Base-by-base conservation (phyloP, 352 stramenopile genomes). In the Globisporangium splendens region DNA sequence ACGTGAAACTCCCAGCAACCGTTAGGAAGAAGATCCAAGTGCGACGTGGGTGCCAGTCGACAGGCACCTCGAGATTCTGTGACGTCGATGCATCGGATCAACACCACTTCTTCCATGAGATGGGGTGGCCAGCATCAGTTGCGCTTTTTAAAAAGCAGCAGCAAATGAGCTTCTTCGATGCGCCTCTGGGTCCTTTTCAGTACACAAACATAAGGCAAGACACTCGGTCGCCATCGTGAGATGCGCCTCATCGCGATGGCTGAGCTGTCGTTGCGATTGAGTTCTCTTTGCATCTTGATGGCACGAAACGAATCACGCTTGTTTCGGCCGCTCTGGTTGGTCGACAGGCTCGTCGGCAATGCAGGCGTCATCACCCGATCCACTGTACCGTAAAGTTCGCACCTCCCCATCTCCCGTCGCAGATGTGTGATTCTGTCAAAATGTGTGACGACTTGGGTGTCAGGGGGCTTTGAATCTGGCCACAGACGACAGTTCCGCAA, bases 281-380 rank as follows among this genome's bases (percentile, higher is more conserved):
- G 21, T 22, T 42, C 52, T 41, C 51, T 22, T 21, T 41, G 38
- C 39, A 57, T 57, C 51, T 57, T 8, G 13, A n/a, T 18, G 17
- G 51, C 51, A 35, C 21, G 38, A 58, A 50, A 50, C 52, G 52
- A 58, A 20, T 42, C 14, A 3, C 24, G 11, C 46, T 68, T 50
- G 47, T 15, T 24, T 56, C 52, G 39, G 13, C 12, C 8, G 39
- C 41, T 28, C 52, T 66, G 55, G 66, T 72, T 72, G 65, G 65
- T 57, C 47, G 17, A 65, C 33, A 18, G 24, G 21, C 33, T 60
- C 68, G 65, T 72, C 52, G 54, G 59, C 65, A 68, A 66, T 72
- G 61, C 65, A 58, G 55, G 66, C 65, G 65, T 72, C 65, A 72
- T n/a, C 7, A 33, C 43, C 13, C 18, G 1, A 51, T 35, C 28